Evolutionary conservation across 805 yeast species (phyloP).

Genomic region (Candida rishiriensis): DNA sequence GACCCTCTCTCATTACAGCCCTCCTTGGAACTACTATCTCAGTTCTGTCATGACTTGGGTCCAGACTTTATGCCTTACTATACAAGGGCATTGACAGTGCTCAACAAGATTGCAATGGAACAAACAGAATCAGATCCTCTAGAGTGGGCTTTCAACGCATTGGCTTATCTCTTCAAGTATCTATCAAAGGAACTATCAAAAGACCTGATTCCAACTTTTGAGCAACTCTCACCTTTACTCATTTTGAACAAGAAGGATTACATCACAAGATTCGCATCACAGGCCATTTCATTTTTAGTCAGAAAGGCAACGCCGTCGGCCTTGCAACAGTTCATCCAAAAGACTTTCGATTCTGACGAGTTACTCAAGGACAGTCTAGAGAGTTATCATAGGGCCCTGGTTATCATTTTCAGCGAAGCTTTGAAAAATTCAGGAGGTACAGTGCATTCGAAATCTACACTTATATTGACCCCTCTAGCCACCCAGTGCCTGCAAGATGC

Average conservation of each 20-base stretch:
- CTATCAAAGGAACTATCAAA: slow-evolving; percentile 58
- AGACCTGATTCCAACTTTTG: slow-evolving; percentile 68
- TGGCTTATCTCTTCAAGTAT: slow-evolving; percentile 89
- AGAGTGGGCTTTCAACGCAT: slow-evolving; percentile 78
- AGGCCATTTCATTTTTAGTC: slow-evolving; percentile 79
- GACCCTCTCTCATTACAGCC: slow-evolving; percentile 79
- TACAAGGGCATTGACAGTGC: slow-evolving; percentile 42
- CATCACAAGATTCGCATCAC: slow-evolving; percentile 80
- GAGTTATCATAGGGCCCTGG: slow-evolving; percentile 54
- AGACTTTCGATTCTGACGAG: slow-evolving; percentile 31
- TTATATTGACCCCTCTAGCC: slow-evolving; percentile 40
- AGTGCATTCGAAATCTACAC: slow-evolving; percentile 66
- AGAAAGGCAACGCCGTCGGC: slow-evolving; percentile 56
- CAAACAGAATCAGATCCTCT: slow-evolving; percentile 57
- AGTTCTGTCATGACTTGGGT: slow-evolving; percentile 88
- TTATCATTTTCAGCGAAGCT: slow-evolving; percentile 65
- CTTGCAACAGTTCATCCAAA: slow-evolving; percentile 42
- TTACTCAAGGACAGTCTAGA: slow-evolving; percentile 28
- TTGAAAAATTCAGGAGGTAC: slow-evolving; percentile 66
- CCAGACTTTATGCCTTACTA: slow-evolving; percentile 78
- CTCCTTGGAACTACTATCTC: slow-evolving; percentile 71
- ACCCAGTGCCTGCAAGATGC: slow-evolving; percentile 17
- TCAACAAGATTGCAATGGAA: slow-evolving; percentile 45
- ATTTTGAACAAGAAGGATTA: slow-evolving; percentile 54
- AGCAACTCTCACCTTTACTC: slow-evolving; percentile 58